Conservation (phyloP, 202 grass and related monocot species). For the Panicum virgatum region DNA sequence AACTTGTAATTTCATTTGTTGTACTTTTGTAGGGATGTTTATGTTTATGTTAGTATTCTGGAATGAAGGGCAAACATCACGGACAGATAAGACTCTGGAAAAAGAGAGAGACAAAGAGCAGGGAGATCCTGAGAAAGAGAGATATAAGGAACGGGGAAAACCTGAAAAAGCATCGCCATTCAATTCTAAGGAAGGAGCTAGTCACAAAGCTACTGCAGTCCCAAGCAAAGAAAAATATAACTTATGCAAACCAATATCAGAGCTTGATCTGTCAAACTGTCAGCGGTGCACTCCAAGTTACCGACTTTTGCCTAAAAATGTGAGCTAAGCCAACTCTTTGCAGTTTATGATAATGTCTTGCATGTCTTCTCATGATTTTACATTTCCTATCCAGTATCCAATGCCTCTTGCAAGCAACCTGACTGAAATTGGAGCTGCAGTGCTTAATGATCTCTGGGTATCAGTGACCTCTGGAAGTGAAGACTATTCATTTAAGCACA, state of each 20-base stretch:
- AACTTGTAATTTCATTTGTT: background rate
- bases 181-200: slow-evolving; percentile 60
- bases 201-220: slow-evolving; percentile 57
- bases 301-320: slow-evolving; percentile 90
- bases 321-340: slow-evolving; percentile 33
- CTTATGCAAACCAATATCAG: slow-evolving; percentile 92
- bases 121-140: slow-evolving; percentile 69
- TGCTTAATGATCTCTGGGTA: slow-evolving; percentile 86
- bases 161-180: slow-evolving; percentile 40
- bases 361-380: background rate
- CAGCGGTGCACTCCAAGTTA: slow-evolving; percentile 91
- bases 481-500: slow-evolving; percentile 97
- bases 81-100: slow-evolving; percentile 66
- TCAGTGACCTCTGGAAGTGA: slow-evolving; percentile 95
- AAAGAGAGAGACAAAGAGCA: slow-evolving; percentile 66
- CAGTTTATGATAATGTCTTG: background rate
- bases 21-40: background rate
- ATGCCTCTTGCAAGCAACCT: slow-evolving; percentile 65
- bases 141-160: slow-evolving; percentile 56
- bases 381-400: slow-evolving; percentile 49
- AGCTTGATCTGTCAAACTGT: slow-evolving; percentile 94
- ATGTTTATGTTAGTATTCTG: slow-evolving; percentile 28
- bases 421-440: slow-evolving; percentile 61
- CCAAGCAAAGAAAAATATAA: slow-evolving; percentile 87
- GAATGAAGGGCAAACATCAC: slow-evolving; percentile 51